Evolutionary conservation across 148 eudicot species (phyloP).

Genomic region (Rhododendron henanense): DNA sequence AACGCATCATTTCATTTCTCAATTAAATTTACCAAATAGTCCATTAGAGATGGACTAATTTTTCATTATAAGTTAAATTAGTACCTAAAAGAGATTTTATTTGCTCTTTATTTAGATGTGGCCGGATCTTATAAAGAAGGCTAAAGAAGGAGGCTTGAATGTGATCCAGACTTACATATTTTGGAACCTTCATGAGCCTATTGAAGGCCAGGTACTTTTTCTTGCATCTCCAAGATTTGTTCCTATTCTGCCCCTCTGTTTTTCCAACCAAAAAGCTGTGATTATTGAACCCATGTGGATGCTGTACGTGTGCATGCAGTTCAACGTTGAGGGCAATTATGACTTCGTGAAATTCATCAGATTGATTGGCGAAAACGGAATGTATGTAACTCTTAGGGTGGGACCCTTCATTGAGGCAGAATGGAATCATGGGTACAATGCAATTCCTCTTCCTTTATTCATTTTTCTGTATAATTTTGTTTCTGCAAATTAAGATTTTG

Average conservation of each 20-base stretch:
- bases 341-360: slow-evolving; percentile 70
- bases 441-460: not conserved
- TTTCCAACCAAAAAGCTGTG: not conserved
- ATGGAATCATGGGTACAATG: slow-evolving; percentile 74
- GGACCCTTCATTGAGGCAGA: slow-evolving; percentile 87
- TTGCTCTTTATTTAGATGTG: slow-evolving; percentile 32
- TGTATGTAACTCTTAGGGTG: slow-evolving; percentile 63
- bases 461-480: not conserved
- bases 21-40: not conserved
- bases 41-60: not conserved
- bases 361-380: slow-evolving; percentile 46
- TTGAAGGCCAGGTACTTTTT: slow-evolving; percentile 43
- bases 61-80: not conserved
- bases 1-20: not conserved
- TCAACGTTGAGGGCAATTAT: slow-evolving; percentile 47
- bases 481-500: not conserved
- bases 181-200: slow-evolving; percentile 66
- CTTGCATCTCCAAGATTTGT: not conserved
- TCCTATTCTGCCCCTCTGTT: not conserved
- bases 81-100: not conserved
- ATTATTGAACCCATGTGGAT: not conserved
- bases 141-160: slow-evolving; percentile 57
- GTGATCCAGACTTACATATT: slow-evolving; percentile 54
- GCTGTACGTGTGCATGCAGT: slow-evolving; percentile 34
- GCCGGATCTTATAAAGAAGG: slow-evolving; percentile 36